phyloP scores from a whole-genome alignment of 2,329 filamentous ascomycete genomes.

The Dactylellina haptotyla region DNA sequence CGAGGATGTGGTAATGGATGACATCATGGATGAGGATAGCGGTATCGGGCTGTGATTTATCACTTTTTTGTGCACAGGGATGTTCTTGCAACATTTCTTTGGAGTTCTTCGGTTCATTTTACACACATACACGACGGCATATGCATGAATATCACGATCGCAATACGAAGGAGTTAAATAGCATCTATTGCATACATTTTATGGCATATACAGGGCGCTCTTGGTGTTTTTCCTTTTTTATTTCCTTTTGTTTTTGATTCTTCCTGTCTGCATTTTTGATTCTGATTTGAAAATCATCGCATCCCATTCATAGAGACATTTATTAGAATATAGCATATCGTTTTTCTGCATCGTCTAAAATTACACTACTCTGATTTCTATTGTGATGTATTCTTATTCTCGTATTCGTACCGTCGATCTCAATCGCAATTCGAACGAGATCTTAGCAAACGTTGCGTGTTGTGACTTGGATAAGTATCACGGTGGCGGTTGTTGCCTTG shows the following conservation, averaged over 20 bases:
- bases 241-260: neutral
- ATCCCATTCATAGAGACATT: too few species aligned
- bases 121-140: neutral
- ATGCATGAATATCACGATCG: conserved; percentile 2
- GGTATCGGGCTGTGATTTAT: conserved; percentile 33
- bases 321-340: too few species aligned
- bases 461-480: neutral
- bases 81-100: conserved; percentile 16
- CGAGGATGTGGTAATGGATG: conserved; percentile 15
- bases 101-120: conserved; percentile 4
- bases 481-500: neutral
- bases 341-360: neutral
- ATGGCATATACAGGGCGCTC: neutral
- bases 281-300: too few species aligned
- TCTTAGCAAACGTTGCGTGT: too few species aligned
- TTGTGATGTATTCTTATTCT: too few species aligned
- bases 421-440: too few species aligned
- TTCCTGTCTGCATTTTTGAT: conserved; percentile 8
- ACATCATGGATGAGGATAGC: conserved; percentile 23
- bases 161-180: neutral
- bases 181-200: neutral
- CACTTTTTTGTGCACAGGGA: neutral
- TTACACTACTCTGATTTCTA: neutral
- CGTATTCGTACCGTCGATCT: too few species aligned
- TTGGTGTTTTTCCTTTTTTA: neutral